Conservation (phyloP, 1,284 basidiomycete genomes). For the Pseudozyma hubeiensis region DNA sequence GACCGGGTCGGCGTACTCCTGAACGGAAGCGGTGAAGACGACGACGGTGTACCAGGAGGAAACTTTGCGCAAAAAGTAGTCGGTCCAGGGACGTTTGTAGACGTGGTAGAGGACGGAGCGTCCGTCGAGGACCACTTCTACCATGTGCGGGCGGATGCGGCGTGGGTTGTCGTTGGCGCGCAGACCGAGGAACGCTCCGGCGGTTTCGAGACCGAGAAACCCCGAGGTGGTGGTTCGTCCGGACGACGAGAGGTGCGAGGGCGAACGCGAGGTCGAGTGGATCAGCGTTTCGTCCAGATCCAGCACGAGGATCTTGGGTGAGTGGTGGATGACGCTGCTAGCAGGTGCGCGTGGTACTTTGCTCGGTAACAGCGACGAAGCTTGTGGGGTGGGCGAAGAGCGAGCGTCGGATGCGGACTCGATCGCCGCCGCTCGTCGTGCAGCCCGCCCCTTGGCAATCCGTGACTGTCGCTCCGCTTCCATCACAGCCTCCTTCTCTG, state of each 20-base stretch:
- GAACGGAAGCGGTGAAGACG: slow-evolving; percentile 98
- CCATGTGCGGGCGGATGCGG: slow-evolving; percentile 82
- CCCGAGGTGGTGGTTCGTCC: slow-evolving; percentile 36
- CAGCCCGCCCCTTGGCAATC: slow-evolving; percentile 34
- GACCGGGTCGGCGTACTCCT: slow-evolving; percentile 98
- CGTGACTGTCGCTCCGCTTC: slow-evolving; percentile 39
- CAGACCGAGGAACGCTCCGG: slow-evolving; percentile 61
- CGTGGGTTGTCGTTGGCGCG: slow-evolving; percentile 50
- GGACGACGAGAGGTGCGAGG: slow-evolving; percentile 25
- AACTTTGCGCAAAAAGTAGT: slow-evolving; percentile 72
- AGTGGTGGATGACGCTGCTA: slow-evolving; percentile 60
- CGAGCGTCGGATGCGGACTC: neutral
- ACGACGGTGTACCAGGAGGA: slow-evolving; percentile 98
- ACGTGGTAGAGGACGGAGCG: slow-evolving; percentile 94
- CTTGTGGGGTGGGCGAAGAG: neutral
- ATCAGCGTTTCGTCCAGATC: slow-evolving; percentile 98
- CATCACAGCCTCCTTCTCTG: slow-evolving; percentile 41
- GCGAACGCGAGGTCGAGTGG: slow-evolving; percentile 89
- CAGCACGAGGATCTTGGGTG: slow-evolving; percentile 72
- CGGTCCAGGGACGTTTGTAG: slow-evolving; percentile 97
- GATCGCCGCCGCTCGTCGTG: slow-evolving; percentile 19
- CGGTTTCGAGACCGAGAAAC: slow-evolving; percentile 60
- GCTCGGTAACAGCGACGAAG: slow-evolving; percentile 1
- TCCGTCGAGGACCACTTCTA: slow-evolving; percentile 93
- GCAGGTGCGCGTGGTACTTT: slow-evolving; percentile 43